These are phyloP conservation scores for Alternaria panax DNA, from an alignment of 2,329 filamentous ascomycete species.

Conservation along the genomic window DNA sequence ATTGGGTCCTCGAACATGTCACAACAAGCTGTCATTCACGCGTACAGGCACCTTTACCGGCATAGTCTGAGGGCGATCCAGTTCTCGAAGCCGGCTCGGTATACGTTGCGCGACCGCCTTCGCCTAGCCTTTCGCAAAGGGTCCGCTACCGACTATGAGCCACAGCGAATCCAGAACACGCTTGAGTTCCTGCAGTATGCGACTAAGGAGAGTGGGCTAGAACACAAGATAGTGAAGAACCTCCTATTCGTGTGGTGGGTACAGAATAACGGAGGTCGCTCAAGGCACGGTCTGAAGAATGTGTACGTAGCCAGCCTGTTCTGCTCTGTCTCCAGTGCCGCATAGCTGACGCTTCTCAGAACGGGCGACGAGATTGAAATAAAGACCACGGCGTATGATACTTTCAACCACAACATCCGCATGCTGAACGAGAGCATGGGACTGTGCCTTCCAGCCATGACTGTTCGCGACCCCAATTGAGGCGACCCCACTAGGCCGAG, in stretches of 20 bases:
- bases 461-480: conserved; percentile 38
- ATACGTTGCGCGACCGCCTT: conserved; percentile 62
- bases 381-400: conserved; percentile 57
- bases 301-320: conserved; percentile 23
- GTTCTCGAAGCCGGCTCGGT: conserved; percentile 73
- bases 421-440: conserved; percentile 80
- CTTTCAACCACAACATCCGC: conserved; percentile 73
- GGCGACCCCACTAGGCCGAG: neutral
- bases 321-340: neutral
- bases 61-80: conserved; percentile 73
- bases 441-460: conserved; percentile 59
- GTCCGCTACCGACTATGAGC: conserved; percentile 39
- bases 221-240: conserved; percentile 76
- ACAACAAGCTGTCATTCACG: conserved; percentile 61
- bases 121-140: conserved; percentile 52
- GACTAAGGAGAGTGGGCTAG: conserved; percentile 67
- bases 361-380: conserved; percentile 39
- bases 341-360: conserved; percentile 20
- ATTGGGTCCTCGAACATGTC: conserved; percentile 34
- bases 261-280: conserved; percentile 43
- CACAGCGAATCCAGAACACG: conserved; percentile 67
- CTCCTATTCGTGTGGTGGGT: conserved; percentile 62
- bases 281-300: conserved; percentile 38
- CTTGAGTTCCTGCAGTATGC: conserved; percentile 74
- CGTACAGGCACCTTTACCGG: conserved; percentile 75